phyloP scores from a whole-genome alignment of 805 yeast species.

The Maudiozyma pseudohumilis region DNA sequence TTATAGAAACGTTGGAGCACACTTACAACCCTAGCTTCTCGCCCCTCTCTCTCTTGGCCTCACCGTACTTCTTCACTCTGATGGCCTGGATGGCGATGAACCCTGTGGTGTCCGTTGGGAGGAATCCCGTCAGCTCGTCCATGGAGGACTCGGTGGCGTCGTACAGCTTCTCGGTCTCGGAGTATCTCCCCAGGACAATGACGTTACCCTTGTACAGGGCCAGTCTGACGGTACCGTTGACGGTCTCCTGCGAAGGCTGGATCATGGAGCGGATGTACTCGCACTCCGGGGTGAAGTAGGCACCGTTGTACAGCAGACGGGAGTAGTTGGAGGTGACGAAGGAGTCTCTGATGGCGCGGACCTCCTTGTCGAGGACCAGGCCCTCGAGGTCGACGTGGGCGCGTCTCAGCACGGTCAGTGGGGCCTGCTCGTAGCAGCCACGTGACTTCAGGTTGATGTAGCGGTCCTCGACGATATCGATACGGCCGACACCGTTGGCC shows the following conservation, averaged over 20 bases:
- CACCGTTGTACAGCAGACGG: slow-evolving; percentile 87
- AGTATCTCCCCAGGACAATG: slow-evolving; percentile 82
- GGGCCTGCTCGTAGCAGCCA: slow-evolving; percentile 99
- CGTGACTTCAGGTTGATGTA: slow-evolving; percentile 97
- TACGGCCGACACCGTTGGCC: slow-evolving; percentile 99
- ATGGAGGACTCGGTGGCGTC: slow-evolving; percentile 97
- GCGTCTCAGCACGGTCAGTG: slow-evolving; percentile 84
- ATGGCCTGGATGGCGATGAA: slow-evolving; percentile 97
- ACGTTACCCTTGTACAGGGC: slow-evolving; percentile 86
- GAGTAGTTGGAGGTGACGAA: slow-evolving; percentile 92
- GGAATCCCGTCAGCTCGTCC: slow-evolving; percentile 98
- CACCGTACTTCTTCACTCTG: slow-evolving; percentile 97
- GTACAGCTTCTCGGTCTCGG: slow-evolving; percentile 90
- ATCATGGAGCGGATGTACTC: slow-evolving; percentile 92
- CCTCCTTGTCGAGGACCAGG: slow-evolving; percentile 93
- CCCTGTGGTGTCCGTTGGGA: slow-evolving; percentile 94
- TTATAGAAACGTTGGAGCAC: too few relatives aligned
- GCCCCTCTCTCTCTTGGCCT: slow-evolving; percentile 78
- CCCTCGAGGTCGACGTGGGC: slow-evolving; percentile 97
- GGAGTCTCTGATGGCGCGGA: slow-evolving; percentile 90
- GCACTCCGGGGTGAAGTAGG: slow-evolving; percentile 97
- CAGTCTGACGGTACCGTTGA: slow-evolving; percentile 93
- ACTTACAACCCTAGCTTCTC: slow-evolving; percentile 34
- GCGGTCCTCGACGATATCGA: slow-evolving; percentile 98
- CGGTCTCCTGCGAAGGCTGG: slow-evolving; percentile 87